phyloP scores from a whole-genome alignment of 768 basidiomycete genomes.

The Heimioporus sp. region DNA sequence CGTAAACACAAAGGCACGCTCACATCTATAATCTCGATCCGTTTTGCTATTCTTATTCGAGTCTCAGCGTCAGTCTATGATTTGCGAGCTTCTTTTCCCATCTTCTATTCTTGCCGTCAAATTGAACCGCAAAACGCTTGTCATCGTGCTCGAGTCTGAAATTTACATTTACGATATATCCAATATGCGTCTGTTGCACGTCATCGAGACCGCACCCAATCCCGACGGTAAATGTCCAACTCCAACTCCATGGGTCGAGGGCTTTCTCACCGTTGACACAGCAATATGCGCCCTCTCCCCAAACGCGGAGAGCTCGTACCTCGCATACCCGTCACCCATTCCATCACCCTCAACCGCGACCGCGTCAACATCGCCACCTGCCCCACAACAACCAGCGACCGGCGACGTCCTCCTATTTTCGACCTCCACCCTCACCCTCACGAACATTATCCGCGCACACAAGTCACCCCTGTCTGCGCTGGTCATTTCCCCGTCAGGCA shows the following conservation, averaged over 20 bases:
- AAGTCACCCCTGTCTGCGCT: constrained; percentile 90
- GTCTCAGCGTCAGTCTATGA: constrained; percentile 89
- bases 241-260: neutral
- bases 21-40: neutral
- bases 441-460: constrained; percentile 97
- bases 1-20: constrained; percentile 91
- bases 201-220: constrained; percentile 95
- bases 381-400: constrained; percentile 42
- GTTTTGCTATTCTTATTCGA: neutral
- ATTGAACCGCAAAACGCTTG: constrained; percentile 93
- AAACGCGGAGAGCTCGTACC: constrained; percentile 87
- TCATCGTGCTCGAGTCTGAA: constrained; percentile 94
- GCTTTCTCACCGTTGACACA: constrained; percentile 30
- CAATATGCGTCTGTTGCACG: constrained; percentile 96
- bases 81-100: constrained; percentile 97
- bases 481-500: constrained; percentile 82
- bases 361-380: constrained; percentile 36
- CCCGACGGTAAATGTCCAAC: constrained; percentile 68
- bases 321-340: constrained; percentile 94
- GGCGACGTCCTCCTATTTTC: constrained; percentile 96
- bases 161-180: constrained; percentile 99
- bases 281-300: constrained; percentile 95
- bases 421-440: constrained; percentile 84
- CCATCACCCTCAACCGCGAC: constrained; percentile 72
- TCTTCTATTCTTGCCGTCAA: constrained; percentile 97